Percentiles rank a stretch among this genome's conserved stretches.
These are phyloP conservation scores for Claviceps maximensis DNA, from an alignment of 2,329 filamentous ascomycete genomes.

Conservation along the genomic window DNA sequence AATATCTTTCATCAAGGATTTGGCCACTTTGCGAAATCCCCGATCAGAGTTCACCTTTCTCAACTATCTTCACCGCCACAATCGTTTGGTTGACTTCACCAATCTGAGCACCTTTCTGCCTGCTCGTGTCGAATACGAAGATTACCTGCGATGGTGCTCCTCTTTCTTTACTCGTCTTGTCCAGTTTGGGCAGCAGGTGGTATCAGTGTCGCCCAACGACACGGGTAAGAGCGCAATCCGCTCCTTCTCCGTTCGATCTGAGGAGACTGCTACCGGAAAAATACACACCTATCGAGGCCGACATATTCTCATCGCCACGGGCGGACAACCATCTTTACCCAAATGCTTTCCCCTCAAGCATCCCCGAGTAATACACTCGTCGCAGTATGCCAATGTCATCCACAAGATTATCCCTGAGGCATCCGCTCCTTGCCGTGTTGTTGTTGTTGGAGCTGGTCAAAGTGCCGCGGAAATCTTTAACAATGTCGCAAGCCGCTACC, in stretches of 20 bases:
- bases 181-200: slow-evolving; percentile 64
- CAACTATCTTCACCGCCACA: slow-evolving; percentile 78
- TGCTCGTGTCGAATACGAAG: slow-evolving; percentile 78
- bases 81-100: slow-evolving; percentile 76
- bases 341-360: slow-evolving; percentile 54
- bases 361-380: slow-evolving; percentile 74
- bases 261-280: slow-evolving; percentile 44
- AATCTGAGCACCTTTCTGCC: slow-evolving; percentile 85
- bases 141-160: slow-evolving; percentile 91
- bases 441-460: slow-evolving; percentile 80
- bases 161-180: slow-evolving; percentile 61
- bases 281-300: slow-evolving; percentile 41
- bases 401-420: slow-evolving; percentile 44
- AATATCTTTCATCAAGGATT: slow-evolving; percentile 93
- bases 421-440: slow-evolving; percentile 54
- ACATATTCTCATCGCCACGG: slow-evolving; percentile 50
- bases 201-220: slow-evolving; percentile 50
- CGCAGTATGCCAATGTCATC: slow-evolving; percentile 60
- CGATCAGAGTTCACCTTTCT: slow-evolving; percentile 87
- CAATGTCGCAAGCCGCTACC: slow-evolving; percentile 71
- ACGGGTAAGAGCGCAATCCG: slow-evolving; percentile 33
- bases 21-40: slow-evolving; percentile 79
- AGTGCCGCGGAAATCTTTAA: slow-evolving; percentile 93
- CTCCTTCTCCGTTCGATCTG: slow-evolving; percentile 54
- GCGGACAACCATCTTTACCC: slow-evolving; percentile 56